Base-by-base conservation (phyloP, 202 grass and related monocot species). In the Elaeis oleifera region DNA sequence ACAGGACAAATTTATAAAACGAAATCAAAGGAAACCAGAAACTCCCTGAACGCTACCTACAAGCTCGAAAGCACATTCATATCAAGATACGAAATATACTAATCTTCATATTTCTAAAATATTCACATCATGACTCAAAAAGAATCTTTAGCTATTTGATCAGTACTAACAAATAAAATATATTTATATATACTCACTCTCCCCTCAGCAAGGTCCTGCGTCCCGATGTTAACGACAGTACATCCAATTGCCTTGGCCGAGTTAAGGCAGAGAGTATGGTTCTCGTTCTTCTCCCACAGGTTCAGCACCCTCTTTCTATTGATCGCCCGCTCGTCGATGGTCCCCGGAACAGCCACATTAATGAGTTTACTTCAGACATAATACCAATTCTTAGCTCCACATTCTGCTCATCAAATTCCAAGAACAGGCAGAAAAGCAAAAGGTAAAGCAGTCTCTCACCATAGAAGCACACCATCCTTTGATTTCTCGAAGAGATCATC, bases 401-500 rank as follows among this genome's bases (percentile, higher is more conserved):
- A 39, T 44, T 27, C 24, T 20, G 53, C 23, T 9, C 4, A 23
- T 13, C 50, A 20, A 18, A 51, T 25, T 5, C 18, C 36, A 17
- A 23, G 25, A 1, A 72, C 2, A 55, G 18, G 3, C 26, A 54
- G 20, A 3, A 59, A 59, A 70, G 15, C 11, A 6, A 4, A 28
- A 16, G 44, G 48, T 11, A 18, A 53, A 31, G 2, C 1, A 39
- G 58, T 18, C 22, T 16, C 20, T 55, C 50, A 72, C 70, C 70
- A 72, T 20, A 72, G 70, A 51, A 72, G 70, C n/a, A 72, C 70
- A 23, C 70, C 70, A 54, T 72, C 58, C 58, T 72, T 72, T 3
- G 70, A 51, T 17, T 63, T 72, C 70, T 72, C 70, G 23, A 72
- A 72, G n/a, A 72, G 58, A 54, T 63, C 58, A 20, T 72, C 29